These are phyloP conservation scores for Dentipellis sp. DNA, from an alignment of 768 basidiomycete species.

Conservation along the genomic window DNA sequence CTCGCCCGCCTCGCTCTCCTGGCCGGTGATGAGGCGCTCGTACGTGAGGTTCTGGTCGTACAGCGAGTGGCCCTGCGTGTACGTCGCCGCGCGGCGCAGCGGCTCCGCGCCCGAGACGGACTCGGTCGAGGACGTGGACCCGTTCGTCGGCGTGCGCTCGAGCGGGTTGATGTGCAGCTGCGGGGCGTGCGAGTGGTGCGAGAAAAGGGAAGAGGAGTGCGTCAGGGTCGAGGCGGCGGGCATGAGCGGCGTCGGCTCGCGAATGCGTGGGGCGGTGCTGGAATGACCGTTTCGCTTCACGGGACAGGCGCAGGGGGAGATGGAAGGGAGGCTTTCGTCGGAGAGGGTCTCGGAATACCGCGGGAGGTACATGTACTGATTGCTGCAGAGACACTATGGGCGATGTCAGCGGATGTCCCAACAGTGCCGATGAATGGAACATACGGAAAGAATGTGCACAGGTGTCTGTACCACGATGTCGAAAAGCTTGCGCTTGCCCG, in stretches of 20 bases:
- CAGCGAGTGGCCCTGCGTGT: slow-evolving; percentile 27
- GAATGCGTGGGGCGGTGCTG: not conserved
- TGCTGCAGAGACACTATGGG: slow-evolving; percentile 5
- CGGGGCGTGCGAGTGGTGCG: too few species aligned
- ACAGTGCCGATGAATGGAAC: slow-evolving; percentile 18
- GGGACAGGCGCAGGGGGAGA: not conserved
- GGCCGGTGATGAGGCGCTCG: slow-evolving; percentile 75
- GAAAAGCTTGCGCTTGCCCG: slow-evolving; percentile 70
- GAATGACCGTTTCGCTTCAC: not conserved
- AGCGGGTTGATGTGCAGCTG: too few species aligned
- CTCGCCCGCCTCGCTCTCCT: slow-evolving; percentile 75
- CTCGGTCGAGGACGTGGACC: not conserved
- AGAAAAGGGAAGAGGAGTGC: too few species aligned
- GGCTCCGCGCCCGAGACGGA: slow-evolving; percentile 1
- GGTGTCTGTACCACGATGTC: slow-evolving; percentile 85
- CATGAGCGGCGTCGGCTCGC: too few species aligned
- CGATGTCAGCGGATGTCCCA: not conserved
- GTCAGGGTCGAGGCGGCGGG: too few species aligned
- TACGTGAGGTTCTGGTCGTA: slow-evolving; percentile 37
- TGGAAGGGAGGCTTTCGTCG: not conserved
- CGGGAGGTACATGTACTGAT: slow-evolving; percentile 2
- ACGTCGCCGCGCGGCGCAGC: not conserved
- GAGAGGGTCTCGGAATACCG: slow-evolving; percentile 9
- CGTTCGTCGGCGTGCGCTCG: too few species aligned
- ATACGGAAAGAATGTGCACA: slow-evolving; percentile 78